Evolutionary conservation across 495 filamentous ascomycete genomes (phyloP), one percentile per base, ranked within the genome.

Genomic region (Daldinia concentrica): DNA sequence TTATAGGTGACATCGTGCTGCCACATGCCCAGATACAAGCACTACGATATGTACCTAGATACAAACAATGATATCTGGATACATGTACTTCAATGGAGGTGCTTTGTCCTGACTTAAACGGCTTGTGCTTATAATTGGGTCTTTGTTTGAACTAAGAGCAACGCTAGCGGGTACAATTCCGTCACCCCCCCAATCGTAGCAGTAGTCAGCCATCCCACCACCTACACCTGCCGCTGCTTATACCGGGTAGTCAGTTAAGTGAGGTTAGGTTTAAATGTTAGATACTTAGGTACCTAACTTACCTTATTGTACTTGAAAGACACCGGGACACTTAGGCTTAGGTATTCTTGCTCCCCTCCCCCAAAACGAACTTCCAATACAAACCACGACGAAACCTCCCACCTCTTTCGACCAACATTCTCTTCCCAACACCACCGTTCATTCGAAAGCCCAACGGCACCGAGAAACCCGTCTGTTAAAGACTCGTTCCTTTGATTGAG

Each of bases 301-400:
- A 58, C 30, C n/a, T 15, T 26, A 17, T 58, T 24, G 52, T 56
- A 56, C 63, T 11, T 37, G 12, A 54, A 27, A 14, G 34, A 55
- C 55, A 65, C 37, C 36, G 37, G 37, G 29, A 2, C 54, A 57
- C 52, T 58, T 62, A 36, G 34, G 34, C 34, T 36, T 36, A 36
- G 34, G 34, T 50, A 67, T 69, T 58, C 45, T 62, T 50, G 30
- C 67, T 69, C 67, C 60, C 67, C 67, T 69, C 67, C 55, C 67
- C 34, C 29, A 34, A 64, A 64, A 66, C 63, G 6, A 30, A 48
- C 43, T 48, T 48, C 41, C 54, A 54, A 54, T 58, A 66, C 57
- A 41, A 65, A 65, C 61, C 19, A 65, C 58, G 48, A 57, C 54
- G 30, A 57, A 62, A 72, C 64, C 30, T 68, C 64, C 60, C 62